Evolutionary conservation across 768 basidiomycete genomes (phyloP).

Genomic region (Mycena galericulata): DNA sequence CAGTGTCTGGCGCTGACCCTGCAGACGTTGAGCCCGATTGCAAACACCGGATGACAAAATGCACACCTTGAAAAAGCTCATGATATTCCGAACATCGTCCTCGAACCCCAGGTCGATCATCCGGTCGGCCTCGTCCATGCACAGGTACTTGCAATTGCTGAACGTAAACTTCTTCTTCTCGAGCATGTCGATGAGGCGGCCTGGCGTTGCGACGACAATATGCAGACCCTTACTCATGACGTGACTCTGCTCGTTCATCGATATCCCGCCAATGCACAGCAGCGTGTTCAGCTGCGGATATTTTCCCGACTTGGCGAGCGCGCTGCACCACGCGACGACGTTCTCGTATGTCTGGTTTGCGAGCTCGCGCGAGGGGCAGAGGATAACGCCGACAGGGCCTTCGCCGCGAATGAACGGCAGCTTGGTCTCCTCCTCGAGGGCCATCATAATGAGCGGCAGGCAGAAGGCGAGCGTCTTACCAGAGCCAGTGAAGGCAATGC

Average conservation of each 20-base stretch:
- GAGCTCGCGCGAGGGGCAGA: constrained; percentile 97
- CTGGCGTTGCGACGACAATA: constrained; percentile 96
- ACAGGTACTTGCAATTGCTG: constrained; percentile 94
- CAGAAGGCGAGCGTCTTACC: constrained; percentile 99
- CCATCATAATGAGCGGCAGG: constrained; percentile 96
- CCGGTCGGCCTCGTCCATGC: constrained; percentile 99
- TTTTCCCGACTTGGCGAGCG: constrained; percentile 80
- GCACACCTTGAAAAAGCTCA: constrained; percentile 97
- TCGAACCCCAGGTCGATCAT: constrained; percentile 99
- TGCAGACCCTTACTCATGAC: constrained; percentile 92
- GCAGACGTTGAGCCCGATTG: constrained; percentile 25
- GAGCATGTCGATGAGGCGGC: constrained; percentile 96
- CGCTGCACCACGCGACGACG: constrained; percentile 85
- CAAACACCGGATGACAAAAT: neutral
- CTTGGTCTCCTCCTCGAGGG: constrained; percentile 92
- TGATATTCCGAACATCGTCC: constrained; percentile 98
- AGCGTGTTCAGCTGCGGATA: constrained; percentile 91
- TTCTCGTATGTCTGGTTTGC: constrained; percentile 99
- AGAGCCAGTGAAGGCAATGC: constrained; percentile 98
- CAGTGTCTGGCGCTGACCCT: constrained; percentile 97
- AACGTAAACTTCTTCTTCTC: constrained; percentile 95
- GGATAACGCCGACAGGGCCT: constrained; percentile 95
- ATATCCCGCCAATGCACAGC: constrained; percentile 97
- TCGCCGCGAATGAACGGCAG: constrained; percentile 92
- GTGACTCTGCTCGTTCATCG: constrained; percentile 97